Evolutionary conservation across 164 flowering plant species (phyloP).

Genomic region (Kalanchoe fedtschenkoi): DNA sequence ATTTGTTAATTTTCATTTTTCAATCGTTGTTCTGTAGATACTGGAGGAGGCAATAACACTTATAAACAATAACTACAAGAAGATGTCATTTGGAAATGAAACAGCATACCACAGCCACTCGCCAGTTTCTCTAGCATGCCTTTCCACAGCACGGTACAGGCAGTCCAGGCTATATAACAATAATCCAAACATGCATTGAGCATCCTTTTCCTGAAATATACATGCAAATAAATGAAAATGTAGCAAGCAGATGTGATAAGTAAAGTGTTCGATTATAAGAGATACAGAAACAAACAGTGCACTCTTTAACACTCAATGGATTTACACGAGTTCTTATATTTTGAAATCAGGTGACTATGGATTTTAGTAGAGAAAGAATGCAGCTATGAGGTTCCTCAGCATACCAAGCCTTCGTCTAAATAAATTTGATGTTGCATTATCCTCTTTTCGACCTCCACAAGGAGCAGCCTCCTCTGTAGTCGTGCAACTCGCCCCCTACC

Average conservation of each 20-base stretch:
- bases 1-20: conserved; percentile 13
- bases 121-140: conserved; percentile 74
- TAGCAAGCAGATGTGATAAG: not conserved
- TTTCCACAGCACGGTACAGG: conserved; percentile 60
- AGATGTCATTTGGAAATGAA: not conserved
- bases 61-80: not conserved
- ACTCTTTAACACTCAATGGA: not conserved
- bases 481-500: conserved; percentile 91
- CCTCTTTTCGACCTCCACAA: conserved; percentile 77
- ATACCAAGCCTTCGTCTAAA: conserved; percentile 69
- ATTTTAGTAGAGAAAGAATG: not conserved
- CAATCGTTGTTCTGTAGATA: not conserved
- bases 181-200: conserved; percentile 64
- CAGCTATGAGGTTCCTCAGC: not conserved
- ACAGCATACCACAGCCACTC: conserved; percentile 70
- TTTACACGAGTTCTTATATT: not conserved
- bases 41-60: not conserved
- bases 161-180: conserved; percentile 60
- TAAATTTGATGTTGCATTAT: conserved; percentile 62
- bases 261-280: not conserved
- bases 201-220: conserved; percentile 57
- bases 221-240: not conserved
- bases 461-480: conserved; percentile 68
- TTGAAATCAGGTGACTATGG: not conserved
- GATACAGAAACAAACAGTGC: not conserved